Conservation (phyloP, 108 stramenopile genomes). For the Chaetoceros tenuissimus region DNA sequence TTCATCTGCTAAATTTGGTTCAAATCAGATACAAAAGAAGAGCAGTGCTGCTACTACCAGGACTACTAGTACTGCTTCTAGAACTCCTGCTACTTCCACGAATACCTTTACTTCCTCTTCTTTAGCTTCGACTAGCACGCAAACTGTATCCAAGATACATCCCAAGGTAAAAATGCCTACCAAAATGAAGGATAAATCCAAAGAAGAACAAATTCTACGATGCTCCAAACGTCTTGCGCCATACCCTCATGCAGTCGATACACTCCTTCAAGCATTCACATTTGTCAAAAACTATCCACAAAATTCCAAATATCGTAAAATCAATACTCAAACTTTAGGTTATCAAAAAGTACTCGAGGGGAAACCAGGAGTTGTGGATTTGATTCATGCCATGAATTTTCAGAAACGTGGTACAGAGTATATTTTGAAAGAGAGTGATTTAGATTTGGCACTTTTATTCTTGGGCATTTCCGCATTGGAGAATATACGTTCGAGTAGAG, state of each 20-base stretch:
- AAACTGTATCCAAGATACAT: constrained; percentile 11
- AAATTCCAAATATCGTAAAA: constrained; percentile 47
- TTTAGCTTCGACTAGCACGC: background rate
- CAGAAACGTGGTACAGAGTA: constrained; percentile 26
- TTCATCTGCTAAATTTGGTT: constrained; percentile 11
- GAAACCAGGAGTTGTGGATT: constrained; percentile 66
- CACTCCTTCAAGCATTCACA: constrained; percentile 40
- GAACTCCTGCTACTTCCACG: background rate
- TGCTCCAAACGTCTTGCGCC: constrained; percentile 61
- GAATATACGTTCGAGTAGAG: constrained; percentile 37
- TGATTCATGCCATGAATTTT: constrained; percentile 72
- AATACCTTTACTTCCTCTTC: background rate
- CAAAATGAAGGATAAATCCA: constrained; percentile 56
- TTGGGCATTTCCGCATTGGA: constrained; percentile 76
- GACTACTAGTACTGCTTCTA: constrained; percentile 24
- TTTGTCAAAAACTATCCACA: constrained; percentile 33
- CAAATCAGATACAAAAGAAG: constrained; percentile 9
- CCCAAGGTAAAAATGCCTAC: constrained; percentile 68
- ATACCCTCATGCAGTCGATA: constrained; percentile 65
- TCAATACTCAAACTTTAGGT: constrained; percentile 48
- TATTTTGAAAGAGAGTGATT: constrained; percentile 1
- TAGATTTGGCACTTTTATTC: constrained; percentile 62
- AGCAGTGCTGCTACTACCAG: constrained; percentile 1
- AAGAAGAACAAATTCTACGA: constrained; percentile 69
- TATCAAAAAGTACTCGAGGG: constrained; percentile 38